Evolutionary conservation across 1,139 yeast species (phyloP).

Genomic region (Yamadazyma triangularis): DNA sequence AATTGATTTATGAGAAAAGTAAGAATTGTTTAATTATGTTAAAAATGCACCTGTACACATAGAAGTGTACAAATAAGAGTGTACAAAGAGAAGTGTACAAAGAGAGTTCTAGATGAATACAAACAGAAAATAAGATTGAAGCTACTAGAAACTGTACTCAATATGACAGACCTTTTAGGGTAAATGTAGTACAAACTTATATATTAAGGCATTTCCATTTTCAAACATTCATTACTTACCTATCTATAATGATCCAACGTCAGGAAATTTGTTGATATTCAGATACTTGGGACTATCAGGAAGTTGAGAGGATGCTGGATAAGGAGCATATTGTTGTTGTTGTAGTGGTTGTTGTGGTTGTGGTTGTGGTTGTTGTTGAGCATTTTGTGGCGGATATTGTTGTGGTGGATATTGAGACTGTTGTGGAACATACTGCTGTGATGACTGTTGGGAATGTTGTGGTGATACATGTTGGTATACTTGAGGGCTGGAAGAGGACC

Average conservation of each 20-base stretch:
- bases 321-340: constrained; percentile 1
- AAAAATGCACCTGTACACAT: constrained; percentile 43
- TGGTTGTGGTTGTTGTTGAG: neutral
- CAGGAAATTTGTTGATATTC: constrained; percentile 29
- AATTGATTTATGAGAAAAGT: constrained; percentile 50
- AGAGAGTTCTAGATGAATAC: neutral
- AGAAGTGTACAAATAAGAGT: constrained; percentile 31
- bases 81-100: neutral
- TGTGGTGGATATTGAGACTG: constrained; percentile 4
- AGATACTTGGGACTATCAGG: constrained; percentile 31
- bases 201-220: constrained; percentile 24
- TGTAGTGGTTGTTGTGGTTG: constrained; percentile 1
- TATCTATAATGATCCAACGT: constrained; percentile 19
- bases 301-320: neutral
- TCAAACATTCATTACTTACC: too few relatives aligned
- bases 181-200: constrained; percentile 26
- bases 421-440: constrained; percentile 1
- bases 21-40: constrained; percentile 37
- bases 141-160: too few relatives aligned
- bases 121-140: too few relatives aligned
- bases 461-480: too few relatives aligned
- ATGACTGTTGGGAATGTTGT: constrained; percentile 1
- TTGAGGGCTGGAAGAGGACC: too few relatives aligned
- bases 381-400: constrained; percentile 3
- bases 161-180: constrained; percentile 25